Percentiles rank a stretch among this genome's conserved stretches.
Conservation (phyloP, 257 asterid genomes). For the Solanum clarkiae region DNA sequence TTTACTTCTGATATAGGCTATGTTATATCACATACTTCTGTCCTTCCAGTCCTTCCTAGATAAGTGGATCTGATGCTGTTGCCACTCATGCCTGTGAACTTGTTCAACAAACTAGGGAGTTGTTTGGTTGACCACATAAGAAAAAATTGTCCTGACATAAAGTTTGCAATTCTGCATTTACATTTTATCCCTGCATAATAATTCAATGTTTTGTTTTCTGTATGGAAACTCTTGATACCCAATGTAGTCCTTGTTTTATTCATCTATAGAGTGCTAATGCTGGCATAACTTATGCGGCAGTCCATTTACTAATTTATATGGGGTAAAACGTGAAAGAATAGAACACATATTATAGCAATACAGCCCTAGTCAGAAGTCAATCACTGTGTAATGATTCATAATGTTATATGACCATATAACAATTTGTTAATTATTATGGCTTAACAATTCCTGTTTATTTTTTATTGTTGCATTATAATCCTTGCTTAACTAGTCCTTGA, state of each 20-base stretch:
- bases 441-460: neutral
- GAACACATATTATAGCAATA: neutral
- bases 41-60: neutral
- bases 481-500: neutral
- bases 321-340: neutral
- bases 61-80: neutral
- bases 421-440: neutral
- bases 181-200: neutral
- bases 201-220: neutral
- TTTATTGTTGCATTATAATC: neutral
- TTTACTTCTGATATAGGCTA: neutral
- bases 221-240: neutral
- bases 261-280: neutral
- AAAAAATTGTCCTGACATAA: neutral
- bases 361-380: neutral
- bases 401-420: neutral
- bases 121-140: neutral
- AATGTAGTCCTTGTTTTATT: neutral
- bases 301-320: neutral
- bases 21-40: neutral
- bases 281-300: neutral
- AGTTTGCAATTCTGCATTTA: neutral
- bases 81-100: neutral
- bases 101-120: neutral
- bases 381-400: neutral